A percentile compares a stretch with the other conserved stretches of the same genome.
Evolutionary conservation across 2,329 filamentous ascomycete genomes (phyloP).

Genomic region (Trichoderma sp.): DNA sequence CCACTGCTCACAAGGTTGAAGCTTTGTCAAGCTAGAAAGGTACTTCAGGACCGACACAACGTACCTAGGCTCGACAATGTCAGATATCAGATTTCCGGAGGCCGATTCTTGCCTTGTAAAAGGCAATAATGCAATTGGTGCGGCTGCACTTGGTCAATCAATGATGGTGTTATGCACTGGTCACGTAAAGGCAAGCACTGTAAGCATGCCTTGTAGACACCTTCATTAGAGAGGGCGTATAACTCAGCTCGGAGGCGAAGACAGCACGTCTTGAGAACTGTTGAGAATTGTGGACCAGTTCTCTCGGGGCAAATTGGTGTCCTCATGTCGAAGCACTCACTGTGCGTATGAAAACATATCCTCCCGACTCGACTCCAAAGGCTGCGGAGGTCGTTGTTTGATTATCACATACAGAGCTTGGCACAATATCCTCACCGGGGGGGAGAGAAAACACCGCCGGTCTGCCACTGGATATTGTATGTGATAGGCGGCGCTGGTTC

Average conservation of each 20-base stretch:
- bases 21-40: too few species aligned
- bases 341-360: too few species aligned
- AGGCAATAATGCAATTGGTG: neutral
- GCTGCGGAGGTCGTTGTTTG: neutral
- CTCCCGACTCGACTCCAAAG: neutral
- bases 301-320: too few species aligned
- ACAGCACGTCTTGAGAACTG: neutral
- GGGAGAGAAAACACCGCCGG: too few species aligned
- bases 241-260: neutral
- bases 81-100: neutral
- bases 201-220: slow-evolving; percentile 1
- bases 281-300: too few species aligned
- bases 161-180: neutral
- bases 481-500: too few species aligned
- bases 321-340: too few species aligned
- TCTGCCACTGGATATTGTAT: too few species aligned
- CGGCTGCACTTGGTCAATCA: neutral
- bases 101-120: neutral
- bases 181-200: too few species aligned
- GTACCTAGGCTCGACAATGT: neutral
- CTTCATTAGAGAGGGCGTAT: neutral
- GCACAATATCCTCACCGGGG: neutral
- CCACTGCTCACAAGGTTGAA: too few species aligned
- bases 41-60: too few species aligned
- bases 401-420: neutral